Evolutionary conservation across 1,139 yeast species (phyloP).

Genomic region (Saccharomyces pastorianus): DNA sequence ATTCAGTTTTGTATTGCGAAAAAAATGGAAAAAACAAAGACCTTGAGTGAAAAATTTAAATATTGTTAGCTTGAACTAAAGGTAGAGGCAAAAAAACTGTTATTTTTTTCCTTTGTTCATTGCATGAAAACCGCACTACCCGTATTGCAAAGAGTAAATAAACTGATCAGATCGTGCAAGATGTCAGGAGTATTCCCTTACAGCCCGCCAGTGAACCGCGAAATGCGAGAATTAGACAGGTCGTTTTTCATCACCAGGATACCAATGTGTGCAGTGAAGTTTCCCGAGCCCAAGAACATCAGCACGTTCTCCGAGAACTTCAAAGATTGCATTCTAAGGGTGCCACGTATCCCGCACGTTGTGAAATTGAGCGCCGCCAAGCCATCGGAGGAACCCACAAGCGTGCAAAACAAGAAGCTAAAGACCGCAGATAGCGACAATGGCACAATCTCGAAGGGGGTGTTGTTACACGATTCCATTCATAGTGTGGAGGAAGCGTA

Average conservation of each 20-base stretch:
- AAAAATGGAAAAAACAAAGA: neutral
- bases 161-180: neutral
- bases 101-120: neutral
- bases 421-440: constrained; percentile 25
- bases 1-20: neutral
- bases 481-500: constrained; percentile 35
- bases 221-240: constrained; percentile 60
- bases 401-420: constrained; percentile 6
- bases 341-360: constrained; percentile 61
- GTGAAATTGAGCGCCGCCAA: constrained; percentile 37
- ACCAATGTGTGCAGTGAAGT: constrained; percentile 56
- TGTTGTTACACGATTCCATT: constrained; percentile 52
- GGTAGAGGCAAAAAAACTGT: too few relatives aligned
- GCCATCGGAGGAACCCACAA: constrained; percentile 1
- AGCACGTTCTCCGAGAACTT: constrained; percentile 43
- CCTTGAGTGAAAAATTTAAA: too few relatives aligned
- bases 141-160: neutral
- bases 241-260: constrained; percentile 49
- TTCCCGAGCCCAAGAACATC: constrained; percentile 57
- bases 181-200: neutral
- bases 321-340: constrained; percentile 48
- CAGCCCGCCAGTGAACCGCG: constrained; percentile 58
- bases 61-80: too few relatives aligned
- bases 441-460: constrained; percentile 42
- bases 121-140: neutral